Conservation (phyloP, 306 rosid genomes). For the Trifolium fragiferum region DNA sequence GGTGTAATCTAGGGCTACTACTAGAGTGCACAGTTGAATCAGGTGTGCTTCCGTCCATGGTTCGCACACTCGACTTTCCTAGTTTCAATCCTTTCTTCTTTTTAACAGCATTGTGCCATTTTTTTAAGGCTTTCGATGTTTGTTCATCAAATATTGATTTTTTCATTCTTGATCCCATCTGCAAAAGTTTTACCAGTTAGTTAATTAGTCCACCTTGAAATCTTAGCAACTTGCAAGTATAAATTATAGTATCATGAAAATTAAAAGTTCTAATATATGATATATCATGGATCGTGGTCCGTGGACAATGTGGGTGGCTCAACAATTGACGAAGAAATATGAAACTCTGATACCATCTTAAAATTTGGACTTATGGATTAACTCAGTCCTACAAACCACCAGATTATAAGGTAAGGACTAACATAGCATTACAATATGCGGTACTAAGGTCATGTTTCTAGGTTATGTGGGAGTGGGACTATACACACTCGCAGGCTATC, state of each 20-base stretch:
- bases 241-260: not conserved
- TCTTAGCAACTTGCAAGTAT: constrained; percentile 1
- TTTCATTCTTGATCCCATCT: constrained; percentile 97
- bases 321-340: not conserved
- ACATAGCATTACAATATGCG: not conserved
- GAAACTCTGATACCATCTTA: not conserved
- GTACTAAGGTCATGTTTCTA: not conserved
- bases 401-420: not conserved
- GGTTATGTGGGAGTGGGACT: too few relatives aligned
- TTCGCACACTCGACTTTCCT: constrained; percentile 47
- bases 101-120: constrained; percentile 81
- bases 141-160: constrained; percentile 86
- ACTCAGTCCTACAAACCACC: not conserved
- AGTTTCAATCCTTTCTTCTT: constrained; percentile 55
- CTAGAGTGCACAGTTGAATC: constrained; percentile 53
- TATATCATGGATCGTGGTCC: not conserved
- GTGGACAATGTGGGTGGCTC: not conserved
- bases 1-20: constrained; percentile 56
- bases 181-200: constrained; percentile 34
- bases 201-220: not conserved
- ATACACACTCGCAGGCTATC: not conserved
- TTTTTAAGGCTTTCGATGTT: constrained; percentile 84
- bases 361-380: not conserved
- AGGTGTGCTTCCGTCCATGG: constrained; percentile 58
- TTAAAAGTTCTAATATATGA: too few relatives aligned